phyloP scores from a whole-genome alignment of 2,329 filamentous ascomycete genomes.

The Hypoxylon sp. region DNA sequence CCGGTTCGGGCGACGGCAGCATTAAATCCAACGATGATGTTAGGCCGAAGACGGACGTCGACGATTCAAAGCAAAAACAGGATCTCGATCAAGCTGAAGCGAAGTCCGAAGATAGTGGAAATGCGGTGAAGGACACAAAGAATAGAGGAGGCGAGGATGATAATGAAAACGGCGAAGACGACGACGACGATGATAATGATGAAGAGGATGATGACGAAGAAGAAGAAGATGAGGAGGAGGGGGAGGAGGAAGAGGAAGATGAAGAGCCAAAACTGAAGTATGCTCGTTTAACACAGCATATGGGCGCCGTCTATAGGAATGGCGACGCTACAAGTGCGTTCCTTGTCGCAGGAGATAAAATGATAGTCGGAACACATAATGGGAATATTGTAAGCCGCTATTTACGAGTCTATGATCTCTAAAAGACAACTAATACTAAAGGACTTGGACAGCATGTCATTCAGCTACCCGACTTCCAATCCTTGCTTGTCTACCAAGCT shows the following conservation, averaged over 20 bases:
- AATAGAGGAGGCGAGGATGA: conserved; percentile 67
- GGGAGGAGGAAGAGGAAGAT: conserved; percentile 86
- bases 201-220: conserved; percentile 64
- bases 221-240: conserved; percentile 66
- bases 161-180: conserved; percentile 63
- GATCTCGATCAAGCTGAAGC: conserved; percentile 27
- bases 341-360: conserved; percentile 93
- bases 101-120: conserved; percentile 51
- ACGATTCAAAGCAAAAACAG: conserved; percentile 37
- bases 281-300: conserved; percentile 83
- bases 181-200: conserved; percentile 63
- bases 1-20: conserved; percentile 53
- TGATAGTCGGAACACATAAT: conserved; percentile 97
- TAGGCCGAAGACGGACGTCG: background rate
- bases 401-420: conserved; percentile 34
- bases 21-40: conserved; percentile 13
- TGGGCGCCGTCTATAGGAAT: conserved; percentile 89
- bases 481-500: conserved; percentile 88
- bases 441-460: conserved; percentile 72
- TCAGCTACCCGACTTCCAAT: conserved; percentile 84
- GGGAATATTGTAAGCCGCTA: conserved; percentile 84
- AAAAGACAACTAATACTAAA: conserved; percentile 7
- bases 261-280: conserved; percentile 97
- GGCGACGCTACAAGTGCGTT: conserved; percentile 95
- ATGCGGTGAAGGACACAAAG: conserved; percentile 61